phyloP scores from a whole-genome alignment of 2,329 filamentous ascomycete species.

The Elsinoe perseae region DNA sequence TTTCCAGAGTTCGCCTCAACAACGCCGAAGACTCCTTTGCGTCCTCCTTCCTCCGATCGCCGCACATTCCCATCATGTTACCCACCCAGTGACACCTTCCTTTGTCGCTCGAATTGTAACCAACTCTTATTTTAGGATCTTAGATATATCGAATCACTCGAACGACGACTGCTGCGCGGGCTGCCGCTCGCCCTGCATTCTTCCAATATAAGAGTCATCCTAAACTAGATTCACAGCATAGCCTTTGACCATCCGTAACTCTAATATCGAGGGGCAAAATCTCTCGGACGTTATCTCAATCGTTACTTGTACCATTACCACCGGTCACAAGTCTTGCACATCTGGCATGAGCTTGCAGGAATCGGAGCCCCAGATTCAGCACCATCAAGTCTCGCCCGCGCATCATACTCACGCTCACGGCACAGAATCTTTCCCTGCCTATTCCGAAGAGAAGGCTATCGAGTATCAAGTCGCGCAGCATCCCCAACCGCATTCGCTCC shows the following conservation, averaged over 20 bases:
- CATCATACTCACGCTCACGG: background rate
- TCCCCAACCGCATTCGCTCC: background rate
- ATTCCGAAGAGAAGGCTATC: conserved; percentile 2
- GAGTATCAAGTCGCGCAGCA: conserved; percentile 1
- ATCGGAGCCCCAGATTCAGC: conserved; percentile 1
- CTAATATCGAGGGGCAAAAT: background rate
- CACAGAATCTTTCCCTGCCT: background rate
- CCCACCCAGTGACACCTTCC: background rate
- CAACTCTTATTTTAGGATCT: background rate
- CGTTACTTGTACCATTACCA: too few species aligned
- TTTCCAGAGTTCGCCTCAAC: background rate
- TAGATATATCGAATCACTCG: background rate
- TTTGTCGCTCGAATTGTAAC: background rate
- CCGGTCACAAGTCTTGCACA: background rate
- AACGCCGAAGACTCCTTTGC: background rate
- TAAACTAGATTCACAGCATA: conserved; percentile 3
- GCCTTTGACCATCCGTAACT: background rate
- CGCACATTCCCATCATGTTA: background rate
- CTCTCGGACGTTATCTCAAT: background rate
- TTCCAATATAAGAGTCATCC: background rate
- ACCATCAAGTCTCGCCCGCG: background rate
- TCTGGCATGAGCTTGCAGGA: conserved; percentile 16
- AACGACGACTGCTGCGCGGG: background rate
- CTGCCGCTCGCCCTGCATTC: background rate
- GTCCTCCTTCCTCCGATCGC: background rate